phyloP scores from a whole-genome alignment of 371 early-diverging fungal species.

The Sporodiniella umbellata region DNA sequence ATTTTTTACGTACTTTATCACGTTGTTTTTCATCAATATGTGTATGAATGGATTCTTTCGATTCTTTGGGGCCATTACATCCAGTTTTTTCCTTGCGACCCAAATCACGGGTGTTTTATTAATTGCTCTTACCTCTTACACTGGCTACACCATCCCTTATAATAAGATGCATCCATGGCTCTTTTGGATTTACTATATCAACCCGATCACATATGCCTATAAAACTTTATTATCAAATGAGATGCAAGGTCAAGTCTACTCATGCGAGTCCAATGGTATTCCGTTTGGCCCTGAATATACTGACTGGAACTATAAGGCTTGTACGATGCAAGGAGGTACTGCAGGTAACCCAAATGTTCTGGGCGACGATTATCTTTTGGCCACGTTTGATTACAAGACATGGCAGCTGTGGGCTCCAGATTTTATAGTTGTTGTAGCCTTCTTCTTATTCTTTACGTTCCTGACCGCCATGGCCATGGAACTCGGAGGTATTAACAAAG shows the following conservation, averaged over 20 bases:
- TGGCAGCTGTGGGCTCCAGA: slow-evolving; percentile 48
- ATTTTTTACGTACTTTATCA: slow-evolving; percentile 52
- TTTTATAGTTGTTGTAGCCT: slow-evolving; percentile 47
- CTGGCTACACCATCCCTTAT: slow-evolving; percentile 62
- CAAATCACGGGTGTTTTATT: slow-evolving; percentile 56
- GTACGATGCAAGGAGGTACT: slow-evolving; percentile 47
- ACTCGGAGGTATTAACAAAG: slow-evolving; percentile 36
- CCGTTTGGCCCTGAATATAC: slow-evolving; percentile 44
- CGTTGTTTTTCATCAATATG: slow-evolving; percentile 40
- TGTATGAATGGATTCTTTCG: slow-evolving; percentile 50
- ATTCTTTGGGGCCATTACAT: slow-evolving; percentile 41
- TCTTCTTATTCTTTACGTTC: slow-evolving; percentile 44
- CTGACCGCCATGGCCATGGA: slow-evolving; percentile 47
- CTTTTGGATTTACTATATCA: slow-evolving; percentile 67
- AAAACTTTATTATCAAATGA: slow-evolving; percentile 67
- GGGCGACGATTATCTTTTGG: slow-evolving; percentile 52
- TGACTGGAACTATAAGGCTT: slow-evolving; percentile 47
- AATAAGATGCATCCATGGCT: slow-evolving; percentile 66
- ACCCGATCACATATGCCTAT: slow-evolving; percentile 62
- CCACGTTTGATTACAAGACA: slow-evolving; percentile 18
- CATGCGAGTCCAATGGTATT: slow-evolving; percentile 37
- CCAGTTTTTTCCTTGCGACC: slow-evolving; percentile 53
- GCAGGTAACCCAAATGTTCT: slow-evolving; percentile 45
- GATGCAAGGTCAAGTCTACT: slow-evolving; percentile 38
- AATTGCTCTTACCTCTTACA: slow-evolving; percentile 53